These are phyloP conservation scores for Liquidambar formosana DNA, from an alignment of 164 flowering plant species.

Conservation along the genomic window DNA sequence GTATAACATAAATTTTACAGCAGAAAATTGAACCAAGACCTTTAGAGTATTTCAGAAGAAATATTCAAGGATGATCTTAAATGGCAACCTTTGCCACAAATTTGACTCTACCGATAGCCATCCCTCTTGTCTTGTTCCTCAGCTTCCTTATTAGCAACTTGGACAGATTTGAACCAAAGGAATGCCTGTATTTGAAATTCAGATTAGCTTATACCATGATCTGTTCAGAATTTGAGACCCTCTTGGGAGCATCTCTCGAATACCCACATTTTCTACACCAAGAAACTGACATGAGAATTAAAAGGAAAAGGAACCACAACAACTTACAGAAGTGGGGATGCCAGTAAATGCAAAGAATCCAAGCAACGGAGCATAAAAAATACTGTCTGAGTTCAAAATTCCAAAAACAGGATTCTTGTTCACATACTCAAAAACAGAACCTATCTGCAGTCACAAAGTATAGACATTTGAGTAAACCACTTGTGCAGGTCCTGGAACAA, in stretches of 20 bases:
- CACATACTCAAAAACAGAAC: constrained; percentile 85
- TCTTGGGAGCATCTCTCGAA: not conserved
- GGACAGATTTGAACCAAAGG: constrained; percentile 92
- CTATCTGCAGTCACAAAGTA: constrained; percentile 54
- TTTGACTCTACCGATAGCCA: constrained; percentile 50
- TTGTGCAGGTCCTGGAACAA: not conserved
- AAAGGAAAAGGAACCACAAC: not conserved
- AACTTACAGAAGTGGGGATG: constrained; percentile 84
- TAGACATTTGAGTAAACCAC: not conserved
- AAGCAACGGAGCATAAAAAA: constrained; percentile 85
- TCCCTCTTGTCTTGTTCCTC: constrained; percentile 92
- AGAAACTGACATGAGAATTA: not conserved
- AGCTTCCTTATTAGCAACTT: constrained; percentile 90
- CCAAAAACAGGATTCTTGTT: constrained; percentile 95
- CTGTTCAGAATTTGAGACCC: not conserved
- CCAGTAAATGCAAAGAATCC: constrained; percentile 95
- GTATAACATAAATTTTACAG: too few relatives aligned
- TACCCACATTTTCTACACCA: not conserved
- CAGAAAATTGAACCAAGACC: too few relatives aligned
- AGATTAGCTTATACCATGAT: too few relatives aligned
- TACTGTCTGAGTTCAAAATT: constrained; percentile 70
- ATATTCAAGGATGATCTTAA: too few relatives aligned
- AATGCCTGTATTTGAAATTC: constrained; percentile 54
- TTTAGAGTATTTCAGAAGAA: too few relatives aligned
- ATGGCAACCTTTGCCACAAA: not conserved